Evolutionary conservation across 805 yeast species (phyloP).

Genomic region (Teunomyces kruisii): DNA sequence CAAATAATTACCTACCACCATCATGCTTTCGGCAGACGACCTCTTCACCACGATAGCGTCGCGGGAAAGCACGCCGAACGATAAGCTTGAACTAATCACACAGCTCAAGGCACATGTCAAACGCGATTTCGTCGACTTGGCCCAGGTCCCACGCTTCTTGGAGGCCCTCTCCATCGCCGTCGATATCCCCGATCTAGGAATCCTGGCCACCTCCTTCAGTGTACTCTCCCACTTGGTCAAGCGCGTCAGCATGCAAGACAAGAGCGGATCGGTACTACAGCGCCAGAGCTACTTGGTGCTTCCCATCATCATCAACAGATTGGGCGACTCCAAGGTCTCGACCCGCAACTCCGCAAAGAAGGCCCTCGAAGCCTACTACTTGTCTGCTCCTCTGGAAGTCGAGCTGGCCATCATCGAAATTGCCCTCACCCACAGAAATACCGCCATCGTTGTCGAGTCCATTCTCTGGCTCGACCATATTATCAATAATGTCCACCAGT

Average conservation of each 20-base stretch:
- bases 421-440: slow-evolving; percentile 42
- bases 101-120: slow-evolving; percentile 55
- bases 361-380: slow-evolving; percentile 56
- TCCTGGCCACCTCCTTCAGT: slow-evolving; percentile 46
- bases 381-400: slow-evolving; percentile 48
- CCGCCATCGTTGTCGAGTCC: slow-evolving; percentile 41
- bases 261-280: slow-evolving; percentile 35
- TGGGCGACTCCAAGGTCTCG: slow-evolving; percentile 41
- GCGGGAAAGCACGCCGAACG: slow-evolving; percentile 8
- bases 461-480: slow-evolving; percentile 46
- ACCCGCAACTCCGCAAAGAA: slow-evolving; percentile 46
- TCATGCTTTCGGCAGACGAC: slow-evolving; percentile 14
- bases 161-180: slow-evolving; percentile 49
- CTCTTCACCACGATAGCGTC: slow-evolving; percentile 19
- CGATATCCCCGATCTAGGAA: slow-evolving; percentile 35
- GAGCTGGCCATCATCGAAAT: slow-evolving; percentile 44
- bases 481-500: slow-evolving; percentile 30
- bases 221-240: slow-evolving; percentile 57
- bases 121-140: slow-evolving; percentile 51
- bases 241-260: slow-evolving; percentile 58
- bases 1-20: background rate
- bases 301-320: slow-evolving; percentile 50
- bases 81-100: slow-evolving; percentile 20
- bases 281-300: slow-evolving; percentile 44
- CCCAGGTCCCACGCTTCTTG: slow-evolving; percentile 49